Conservation (phyloP, 192 early-diverging fungal genomes). For the Dissophora globulifera region DNA sequence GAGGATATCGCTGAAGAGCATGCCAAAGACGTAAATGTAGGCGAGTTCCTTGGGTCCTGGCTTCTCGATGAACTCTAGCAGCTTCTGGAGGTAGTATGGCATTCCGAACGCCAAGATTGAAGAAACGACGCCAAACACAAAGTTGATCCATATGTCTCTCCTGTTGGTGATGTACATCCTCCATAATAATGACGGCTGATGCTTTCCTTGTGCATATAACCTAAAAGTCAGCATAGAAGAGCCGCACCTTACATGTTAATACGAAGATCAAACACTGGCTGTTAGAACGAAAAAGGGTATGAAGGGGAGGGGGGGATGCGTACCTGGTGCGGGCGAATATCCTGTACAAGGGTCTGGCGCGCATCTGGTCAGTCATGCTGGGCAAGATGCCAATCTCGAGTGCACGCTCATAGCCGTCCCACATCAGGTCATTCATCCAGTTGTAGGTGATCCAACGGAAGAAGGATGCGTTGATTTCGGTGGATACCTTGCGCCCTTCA, state of each 20-base stretch:
- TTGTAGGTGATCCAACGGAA: slow-evolving; percentile 46
- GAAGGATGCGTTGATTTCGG: slow-evolving; percentile 42
- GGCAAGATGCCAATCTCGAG: slow-evolving; percentile 32
- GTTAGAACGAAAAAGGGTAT: too few species aligned
- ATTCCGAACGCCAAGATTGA: slow-evolving; percentile 60
- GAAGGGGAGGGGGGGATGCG: background rate
- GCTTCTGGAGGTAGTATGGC: slow-evolving; percentile 58
- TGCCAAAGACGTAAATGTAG: slow-evolving; percentile 60
- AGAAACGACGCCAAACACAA: slow-evolving; percentile 38
- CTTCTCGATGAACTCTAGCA: slow-evolving; percentile 54
- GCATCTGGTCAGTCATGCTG: slow-evolving; percentile 44
- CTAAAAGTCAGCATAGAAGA: too few species aligned
- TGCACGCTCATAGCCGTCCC: slow-evolving; percentile 37
- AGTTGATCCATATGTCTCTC: slow-evolving; percentile 44
- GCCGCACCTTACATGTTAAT: too few species aligned
- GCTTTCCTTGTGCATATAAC: slow-evolving; percentile 8
- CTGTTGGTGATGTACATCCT: slow-evolving; percentile 37
- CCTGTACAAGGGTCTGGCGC: slow-evolving; percentile 46
- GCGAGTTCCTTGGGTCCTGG: slow-evolving; percentile 51
- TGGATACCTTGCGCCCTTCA: slow-evolving; percentile 32
- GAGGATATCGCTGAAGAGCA: slow-evolving; percentile 55
- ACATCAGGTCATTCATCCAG: slow-evolving; percentile 49
- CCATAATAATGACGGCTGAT: slow-evolving; percentile 23
- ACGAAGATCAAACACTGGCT: too few species aligned
- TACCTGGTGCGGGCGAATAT: slow-evolving; percentile 45